These are phyloP conservation scores for Aspergillus panamensis DNA, from an alignment of 495 filamentous ascomycete species.

Conservation along the genomic window DNA sequence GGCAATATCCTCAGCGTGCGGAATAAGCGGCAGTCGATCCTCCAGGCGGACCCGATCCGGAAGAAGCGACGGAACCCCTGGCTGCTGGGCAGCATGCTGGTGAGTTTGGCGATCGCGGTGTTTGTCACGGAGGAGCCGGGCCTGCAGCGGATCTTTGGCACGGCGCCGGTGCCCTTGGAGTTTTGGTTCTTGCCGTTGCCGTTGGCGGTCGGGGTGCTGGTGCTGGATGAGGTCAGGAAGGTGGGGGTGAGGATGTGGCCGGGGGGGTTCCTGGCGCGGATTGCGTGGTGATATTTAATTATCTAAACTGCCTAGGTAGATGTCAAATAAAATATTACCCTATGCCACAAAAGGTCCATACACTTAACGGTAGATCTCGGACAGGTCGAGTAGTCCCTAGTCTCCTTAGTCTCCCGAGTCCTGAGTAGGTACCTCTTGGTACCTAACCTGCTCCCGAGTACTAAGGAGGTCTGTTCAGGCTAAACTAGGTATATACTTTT, in stretches of 20 bases:
- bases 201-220: conserved; percentile 46
- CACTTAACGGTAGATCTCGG: too few species aligned
- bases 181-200: conserved; percentile 51
- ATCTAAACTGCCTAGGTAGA: too few species aligned
- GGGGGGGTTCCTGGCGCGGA: conserved; percentile 36
- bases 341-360: too few species aligned
- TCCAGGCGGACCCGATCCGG: conserved; percentile 51
- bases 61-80: conserved; percentile 47
- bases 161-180: conserved; percentile 46
- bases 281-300: too few species aligned
- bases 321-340: too few species aligned
- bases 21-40: conserved; percentile 47
- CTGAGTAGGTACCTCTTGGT: too few species aligned
- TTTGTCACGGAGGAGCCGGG: conserved; percentile 51
- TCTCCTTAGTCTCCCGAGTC: too few species aligned
- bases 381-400: too few species aligned
- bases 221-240: conserved; percentile 50
- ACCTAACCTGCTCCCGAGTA: too few species aligned
- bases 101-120: conserved; percentile 47
- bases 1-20: conserved; percentile 49
- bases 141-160: conserved; percentile 46
- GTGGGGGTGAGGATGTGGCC: conserved; percentile 44
- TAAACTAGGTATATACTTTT: too few species aligned
- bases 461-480: too few species aligned
- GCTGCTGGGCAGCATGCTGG: conserved; percentile 41